These are phyloP conservation scores for Colletotrichum musicola DNA, from an alignment of 2,329 filamentous ascomycete species.

Conservation along the genomic window DNA sequence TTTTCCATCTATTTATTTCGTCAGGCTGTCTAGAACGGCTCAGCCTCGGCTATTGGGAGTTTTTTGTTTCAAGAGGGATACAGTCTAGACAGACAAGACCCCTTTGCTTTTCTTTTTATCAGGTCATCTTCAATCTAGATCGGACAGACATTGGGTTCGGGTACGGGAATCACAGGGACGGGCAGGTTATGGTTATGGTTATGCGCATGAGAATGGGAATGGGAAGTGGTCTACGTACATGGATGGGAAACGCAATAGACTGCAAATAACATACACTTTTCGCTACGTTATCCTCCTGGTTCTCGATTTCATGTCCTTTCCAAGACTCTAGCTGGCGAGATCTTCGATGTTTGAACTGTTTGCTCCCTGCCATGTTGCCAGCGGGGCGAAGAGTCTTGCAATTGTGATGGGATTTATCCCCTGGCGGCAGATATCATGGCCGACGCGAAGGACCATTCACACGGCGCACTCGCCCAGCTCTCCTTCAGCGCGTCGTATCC, in stretches of 20 bases:
- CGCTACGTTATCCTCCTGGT: too few species aligned
- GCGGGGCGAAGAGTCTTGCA: too few species aligned
- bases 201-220: not conserved
- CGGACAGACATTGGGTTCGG: slow-evolving; percentile 6
- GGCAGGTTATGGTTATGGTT: not conserved
- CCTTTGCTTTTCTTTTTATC: not conserved
- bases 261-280: slow-evolving; percentile 11
- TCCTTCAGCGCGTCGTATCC: too few species aligned
- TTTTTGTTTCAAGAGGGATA: not conserved
- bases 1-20: not conserved
- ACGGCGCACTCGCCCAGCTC: too few species aligned
- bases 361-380: too few species aligned
- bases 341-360: too few species aligned
- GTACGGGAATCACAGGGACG: not conserved
- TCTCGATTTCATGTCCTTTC: too few species aligned
- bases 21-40: not conserved
- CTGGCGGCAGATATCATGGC: too few species aligned
- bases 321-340: too few species aligned
- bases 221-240: not conserved
- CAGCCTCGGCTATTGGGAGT: slow-evolving; percentile 21
- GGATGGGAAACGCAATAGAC: slow-evolving; percentile 4
- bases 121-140: slow-evolving; percentile 5
- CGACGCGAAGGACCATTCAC: too few species aligned
- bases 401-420: too few species aligned
- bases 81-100: too few species aligned